Evolutionary conservation across 176 grass and related monocot species (phyloP), one percentile per base, ranked within the genome.

Genomic region (Zoysia pacifica): DNA sequence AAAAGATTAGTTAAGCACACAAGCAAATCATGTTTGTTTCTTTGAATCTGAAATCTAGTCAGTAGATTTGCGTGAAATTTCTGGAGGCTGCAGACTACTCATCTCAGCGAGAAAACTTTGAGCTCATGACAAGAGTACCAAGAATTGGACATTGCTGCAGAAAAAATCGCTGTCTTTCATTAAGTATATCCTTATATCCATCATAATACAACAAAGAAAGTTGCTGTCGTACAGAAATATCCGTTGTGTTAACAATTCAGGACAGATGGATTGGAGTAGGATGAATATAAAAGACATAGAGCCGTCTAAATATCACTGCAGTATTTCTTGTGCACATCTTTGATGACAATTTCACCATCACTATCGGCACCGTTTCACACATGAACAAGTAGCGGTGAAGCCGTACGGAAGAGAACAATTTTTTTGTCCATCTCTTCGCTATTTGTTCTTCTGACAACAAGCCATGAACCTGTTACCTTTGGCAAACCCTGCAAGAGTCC

Each of bases 241-340:
- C n/a, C 11, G 36, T 37, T 65, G 43, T 19, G 41, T 74, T 65
- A 39, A 82, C 59, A 67, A 68, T 45, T 50, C 3, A 82, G 44
- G 5, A 53, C 35, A 45, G 49, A 60, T 52, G 70, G 70, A 75
- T 79, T 74, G 20, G 43, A 74, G 28, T 75, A 70, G 50, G 74
- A 79, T 65, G 58, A 76, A 81, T 81, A 85, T 81, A 70, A 67
- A 89, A 85, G 82, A 77, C 78, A 77, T 20, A 67, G 51, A 73
- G 83, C 83, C 83, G 78, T 73, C 87, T 78, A 64, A 89, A 73
- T 70, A 85, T 82, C 78, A 72, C 51, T 47, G 65, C 61, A 81
- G 45, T 72, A 67, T 20, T 82, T 49, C 56, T 77, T 85, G 78
- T 82, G 61, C 48, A 4, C 37, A 73, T 53, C 72, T 78, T 64